A percentile compares a stretch with the other conserved stretches of the same genome.
Evolutionary conservation across 2,329 filamentous ascomycete genomes (phyloP).

Genomic region (Aspergillus terreus): DNA sequence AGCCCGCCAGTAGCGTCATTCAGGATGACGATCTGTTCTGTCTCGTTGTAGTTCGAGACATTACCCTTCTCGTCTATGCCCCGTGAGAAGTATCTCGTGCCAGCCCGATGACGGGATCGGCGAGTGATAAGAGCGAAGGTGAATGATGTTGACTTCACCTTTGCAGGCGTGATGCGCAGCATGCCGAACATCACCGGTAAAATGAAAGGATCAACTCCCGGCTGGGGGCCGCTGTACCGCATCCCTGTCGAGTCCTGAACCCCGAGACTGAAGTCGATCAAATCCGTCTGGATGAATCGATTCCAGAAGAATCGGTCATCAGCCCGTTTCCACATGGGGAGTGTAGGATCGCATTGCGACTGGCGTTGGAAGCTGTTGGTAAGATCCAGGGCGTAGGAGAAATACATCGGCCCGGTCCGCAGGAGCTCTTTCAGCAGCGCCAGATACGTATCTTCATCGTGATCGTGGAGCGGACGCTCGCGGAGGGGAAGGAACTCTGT

Average conservation of each 20-base stretch:
- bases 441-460: conserved; percentile 91
- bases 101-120: conserved; percentile 80
- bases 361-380: conserved; percentile 97
- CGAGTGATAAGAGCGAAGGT: conserved; percentile 86
- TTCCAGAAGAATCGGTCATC: conserved; percentile 99
- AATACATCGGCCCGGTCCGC: conserved; percentile 87
- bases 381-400: conserved; percentile 94
- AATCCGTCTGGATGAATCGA: conserved; percentile 80
- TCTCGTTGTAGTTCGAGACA: conserved; percentile 99
- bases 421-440: conserved; percentile 75
- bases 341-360: conserved; percentile 65
- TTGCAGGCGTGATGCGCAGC: conserved; percentile 83
- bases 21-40: conserved; percentile 84
- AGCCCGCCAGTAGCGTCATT: conserved; percentile 75
- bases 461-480: conserved; percentile 85
- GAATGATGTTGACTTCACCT: conserved; percentile 77
- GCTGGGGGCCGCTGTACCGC: conserved; percentile 54
- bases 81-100: conserved; percentile 91
- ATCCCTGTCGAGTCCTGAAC: conserved; percentile 44
- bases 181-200: conserved; percentile 95
- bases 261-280: conserved; percentile 80
- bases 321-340: conserved; percentile 83
- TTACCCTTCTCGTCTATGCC: conserved; percentile 90
- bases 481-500: conserved; percentile 93
- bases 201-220: conserved; percentile 83